These are phyloP conservation scores for Kitagawia praeruptora DNA, from an alignment of 129 eudicot genomes.

Conservation along the genomic window DNA sequence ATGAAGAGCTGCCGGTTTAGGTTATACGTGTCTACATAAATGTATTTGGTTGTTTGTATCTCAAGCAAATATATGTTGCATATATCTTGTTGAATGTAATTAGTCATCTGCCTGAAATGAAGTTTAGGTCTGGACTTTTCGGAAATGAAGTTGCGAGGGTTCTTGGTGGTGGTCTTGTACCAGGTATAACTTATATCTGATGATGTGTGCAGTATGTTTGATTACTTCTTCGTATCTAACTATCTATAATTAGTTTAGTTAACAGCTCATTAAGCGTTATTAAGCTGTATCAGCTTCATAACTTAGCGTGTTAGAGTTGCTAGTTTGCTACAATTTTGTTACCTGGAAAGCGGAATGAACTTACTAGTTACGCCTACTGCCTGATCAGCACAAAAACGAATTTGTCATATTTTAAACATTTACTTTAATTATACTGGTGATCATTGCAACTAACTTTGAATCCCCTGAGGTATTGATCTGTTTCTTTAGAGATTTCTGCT, in stretches of 20 bases:
- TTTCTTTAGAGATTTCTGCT: neutral
- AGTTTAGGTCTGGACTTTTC: constrained; percentile 66
- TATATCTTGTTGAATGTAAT: neutral
- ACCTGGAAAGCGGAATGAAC: neutral
- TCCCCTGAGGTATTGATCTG: neutral
- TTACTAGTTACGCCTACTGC: neutral
- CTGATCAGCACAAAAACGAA: neutral
- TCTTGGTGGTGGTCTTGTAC: constrained; percentile 96
- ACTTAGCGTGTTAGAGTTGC: neutral
- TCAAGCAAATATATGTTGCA: neutral
- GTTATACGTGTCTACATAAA: neutral
- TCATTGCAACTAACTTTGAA: neutral
- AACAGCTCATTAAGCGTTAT: neutral
- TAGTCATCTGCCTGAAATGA: neutral
- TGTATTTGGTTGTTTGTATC: neutral
- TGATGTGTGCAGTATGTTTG: neutral
- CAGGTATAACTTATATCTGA: constrained; percentile 41
- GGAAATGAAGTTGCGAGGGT: constrained; percentile 85
- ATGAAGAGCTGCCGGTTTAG: neutral
- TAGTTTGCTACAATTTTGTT: neutral
- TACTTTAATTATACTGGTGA: neutral
- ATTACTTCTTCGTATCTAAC: neutral
- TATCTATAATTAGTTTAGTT: neutral
- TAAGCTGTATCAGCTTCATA: neutral
- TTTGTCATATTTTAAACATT: neutral